Evolutionary conservation across 768 basidiomycete species (phyloP), one percentile per base, ranked within the genome.

Genomic region (Pluteus cervinus): DNA sequence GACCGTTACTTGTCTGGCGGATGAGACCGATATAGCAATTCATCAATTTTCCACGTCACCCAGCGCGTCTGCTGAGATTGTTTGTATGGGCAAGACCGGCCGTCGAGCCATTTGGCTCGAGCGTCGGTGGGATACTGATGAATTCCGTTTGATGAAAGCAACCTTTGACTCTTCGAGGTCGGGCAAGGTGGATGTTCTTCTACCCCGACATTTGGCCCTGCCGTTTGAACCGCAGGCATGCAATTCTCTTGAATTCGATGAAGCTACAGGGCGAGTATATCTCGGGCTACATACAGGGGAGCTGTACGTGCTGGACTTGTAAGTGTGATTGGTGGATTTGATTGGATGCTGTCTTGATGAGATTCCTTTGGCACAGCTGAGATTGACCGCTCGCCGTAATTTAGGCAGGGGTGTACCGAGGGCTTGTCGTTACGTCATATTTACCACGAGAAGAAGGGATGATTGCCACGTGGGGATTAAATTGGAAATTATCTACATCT

Each of bases 241-340:
- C 38, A 62, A 64, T 24, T 64, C 65, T 0, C 52, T 80, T 20
- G 66, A 66, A 3, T 75, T 81, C 38, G 75, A 81, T 38, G 79
- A 81, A 46, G 58, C 65, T 4, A 66, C 66, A 2, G 76, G 79
- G 22, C 60, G 65, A 21, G 56, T 81, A 22, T 71, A 61, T 47
- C 51, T 78, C 10, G 70, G 67, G 7, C 53, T 79, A 10, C 64
- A 68, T 25, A 74, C 69, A 12, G 76, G 76, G 12, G 70, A 75
- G 23, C 44, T 81, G 28, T 76, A 73, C 51, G 49, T 76, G 16
- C 47, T 78, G 36, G 52, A 62, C 21, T 66, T 68, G 38, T 65
- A 48, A 48, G 34, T 32, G 16, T 33, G 35, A 9, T 29, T 4
- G 32, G 32, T 11, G 32, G 32, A 6, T 22, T 36, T 38, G 14